A percentile compares a stretch with the other conserved stretches of the same genome.
Conservation (phyloP, 192 early-diverging fungal genomes). For the Phycomyces blakesleeanus region DNA sequence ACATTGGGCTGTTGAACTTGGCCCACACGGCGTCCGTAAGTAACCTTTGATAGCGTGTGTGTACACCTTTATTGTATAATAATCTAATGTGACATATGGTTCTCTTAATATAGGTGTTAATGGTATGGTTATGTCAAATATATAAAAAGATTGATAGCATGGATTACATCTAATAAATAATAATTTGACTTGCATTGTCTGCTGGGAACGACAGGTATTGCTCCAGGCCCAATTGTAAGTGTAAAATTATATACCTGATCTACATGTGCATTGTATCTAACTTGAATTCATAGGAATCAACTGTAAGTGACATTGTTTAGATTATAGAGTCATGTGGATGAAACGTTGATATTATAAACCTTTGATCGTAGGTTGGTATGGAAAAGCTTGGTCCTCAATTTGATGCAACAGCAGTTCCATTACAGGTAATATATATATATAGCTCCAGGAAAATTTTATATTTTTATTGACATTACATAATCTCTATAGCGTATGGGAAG, state of each 20-base stretch:
- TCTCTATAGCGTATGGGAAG: slow-evolving; percentile 37
- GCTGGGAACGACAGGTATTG: slow-evolving; percentile 50
- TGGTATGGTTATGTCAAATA: slow-evolving; percentile 4
- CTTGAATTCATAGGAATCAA: neutral
- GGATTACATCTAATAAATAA: neutral
- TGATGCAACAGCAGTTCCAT: slow-evolving; percentile 13
- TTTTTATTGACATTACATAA: neutral
- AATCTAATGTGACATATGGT: neutral
- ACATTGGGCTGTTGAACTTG: slow-evolving; percentile 68
- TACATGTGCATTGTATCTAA: neutral
- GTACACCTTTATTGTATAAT: neutral
- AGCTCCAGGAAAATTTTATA: neutral
- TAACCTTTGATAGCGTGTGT: neutral
- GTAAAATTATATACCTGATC: neutral
- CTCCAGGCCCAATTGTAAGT: slow-evolving; percentile 55
- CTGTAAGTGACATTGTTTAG: neutral
- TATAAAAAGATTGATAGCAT: no score
- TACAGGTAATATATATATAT: slow-evolving; percentile 13
- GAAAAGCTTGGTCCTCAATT: slow-evolving; percentile 15
- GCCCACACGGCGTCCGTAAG: slow-evolving; percentile 63
- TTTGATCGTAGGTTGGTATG: slow-evolving; percentile 11
- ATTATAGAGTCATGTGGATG: neutral
- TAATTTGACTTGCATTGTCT: neutral
- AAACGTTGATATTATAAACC: neutral
- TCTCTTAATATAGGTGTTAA: slow-evolving; percentile 16